Percentiles rank a stretch among this genome's conserved stretches.
Evolutionary conservation across 768 basidiomycete genomes (phyloP).

Genomic region (Mycena leptocephala): DNA sequence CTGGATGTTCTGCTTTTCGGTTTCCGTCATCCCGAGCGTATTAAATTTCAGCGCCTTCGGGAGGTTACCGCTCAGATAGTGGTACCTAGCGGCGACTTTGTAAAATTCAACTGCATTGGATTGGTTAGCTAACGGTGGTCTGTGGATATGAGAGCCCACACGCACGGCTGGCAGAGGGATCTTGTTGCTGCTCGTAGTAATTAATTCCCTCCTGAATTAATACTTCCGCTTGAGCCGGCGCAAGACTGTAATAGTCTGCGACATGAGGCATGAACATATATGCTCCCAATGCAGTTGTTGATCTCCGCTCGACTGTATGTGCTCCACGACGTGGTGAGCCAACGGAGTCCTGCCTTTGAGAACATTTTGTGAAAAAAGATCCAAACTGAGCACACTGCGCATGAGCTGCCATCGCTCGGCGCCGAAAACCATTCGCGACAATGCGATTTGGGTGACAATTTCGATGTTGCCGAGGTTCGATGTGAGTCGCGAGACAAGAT

Average conservation of each 20-base stretch:
- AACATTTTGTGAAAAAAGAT: slow-evolving; percentile 1
- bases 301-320: not conserved
- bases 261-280: slow-evolving; percentile 2
- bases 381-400: not conserved
- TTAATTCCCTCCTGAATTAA: not conserved
- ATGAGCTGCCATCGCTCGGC: not conserved
- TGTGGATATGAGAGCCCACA: not conserved
- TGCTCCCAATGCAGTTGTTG: not conserved
- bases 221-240: not conserved
- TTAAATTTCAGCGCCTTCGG: not conserved
- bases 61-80: slow-evolving; percentile 1
- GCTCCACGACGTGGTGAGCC: not conserved
- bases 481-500: not conserved
- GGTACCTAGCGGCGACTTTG: not conserved
- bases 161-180: not conserved
- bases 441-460: not conserved
- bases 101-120: not conserved
- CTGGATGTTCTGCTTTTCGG: not conserved
- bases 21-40: not conserved
- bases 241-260: not conserved
- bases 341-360: not conserved
- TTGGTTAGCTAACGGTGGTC: too few relatives aligned
- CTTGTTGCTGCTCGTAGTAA: not conserved
- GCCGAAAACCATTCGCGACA: not conserved
- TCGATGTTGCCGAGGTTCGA: not conserved